These are phyloP conservation scores for Isabelozyma heimii DNA, from an alignment of 805 yeast species.

Conservation along the genomic window DNA sequence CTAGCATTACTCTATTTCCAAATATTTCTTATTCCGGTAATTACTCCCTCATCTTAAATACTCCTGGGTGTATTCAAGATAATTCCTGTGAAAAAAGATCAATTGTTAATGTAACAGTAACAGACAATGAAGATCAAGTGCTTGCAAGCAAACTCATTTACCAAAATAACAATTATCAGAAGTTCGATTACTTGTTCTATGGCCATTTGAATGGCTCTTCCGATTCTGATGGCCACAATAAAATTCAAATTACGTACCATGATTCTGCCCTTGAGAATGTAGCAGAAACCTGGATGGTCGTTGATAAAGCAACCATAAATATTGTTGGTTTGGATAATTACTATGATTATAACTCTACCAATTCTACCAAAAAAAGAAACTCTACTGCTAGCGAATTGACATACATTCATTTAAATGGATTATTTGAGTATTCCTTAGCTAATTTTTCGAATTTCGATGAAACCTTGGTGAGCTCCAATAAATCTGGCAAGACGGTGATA, in stretches of 20 bases:
- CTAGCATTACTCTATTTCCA: slow-evolving; percentile 57
- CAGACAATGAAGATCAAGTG: slow-evolving; percentile 44
- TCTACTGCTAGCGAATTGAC: slow-evolving; percentile 11
- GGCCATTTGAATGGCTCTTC: slow-evolving; percentile 62
- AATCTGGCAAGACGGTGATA: slow-evolving; percentile 19
- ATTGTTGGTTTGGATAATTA: slow-evolving; percentile 47
- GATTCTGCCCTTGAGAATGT: slow-evolving; percentile 17
- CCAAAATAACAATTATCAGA: slow-evolving; percentile 77
- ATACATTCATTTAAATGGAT: slow-evolving; percentile 57
- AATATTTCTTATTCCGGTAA: slow-evolving; percentile 71
- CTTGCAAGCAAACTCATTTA: slow-evolving; percentile 50
- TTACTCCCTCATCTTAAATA: slow-evolving; percentile 68
- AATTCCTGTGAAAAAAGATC: slow-evolving; percentile 70
- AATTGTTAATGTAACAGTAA: slow-evolving; percentile 71
- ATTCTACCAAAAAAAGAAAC: slow-evolving; percentile 16
- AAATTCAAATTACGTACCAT: slow-evolving; percentile 25
- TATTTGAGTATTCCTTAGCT: slow-evolving; percentile 75
- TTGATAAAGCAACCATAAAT: slow-evolving; percentile 58
- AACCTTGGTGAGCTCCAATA: slow-evolving; percentile 18
- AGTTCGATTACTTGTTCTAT: slow-evolving; percentile 72
- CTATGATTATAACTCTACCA: slow-evolving; percentile 15
- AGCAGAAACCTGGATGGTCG: slow-evolving; percentile 54
- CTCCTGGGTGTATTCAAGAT: slow-evolving; percentile 83
- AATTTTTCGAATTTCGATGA: slow-evolving; percentile 52
- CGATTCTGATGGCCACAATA: slow-evolving; percentile 20